phyloP scores from a whole-genome alignment of 768 basidiomycete genomes.

The Leccinellum luteum region DNA sequence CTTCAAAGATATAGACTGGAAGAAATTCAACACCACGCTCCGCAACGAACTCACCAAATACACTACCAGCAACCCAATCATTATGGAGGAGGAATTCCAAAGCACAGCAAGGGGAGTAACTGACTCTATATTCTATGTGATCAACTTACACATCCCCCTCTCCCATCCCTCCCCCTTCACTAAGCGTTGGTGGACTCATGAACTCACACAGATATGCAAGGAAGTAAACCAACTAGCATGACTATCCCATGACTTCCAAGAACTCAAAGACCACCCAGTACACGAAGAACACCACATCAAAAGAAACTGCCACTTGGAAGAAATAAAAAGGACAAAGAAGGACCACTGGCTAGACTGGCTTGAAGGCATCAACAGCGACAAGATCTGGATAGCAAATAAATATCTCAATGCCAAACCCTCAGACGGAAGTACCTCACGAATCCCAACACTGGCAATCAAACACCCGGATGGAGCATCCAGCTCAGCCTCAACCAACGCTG shows the following conservation, averaged over 20 bases:
- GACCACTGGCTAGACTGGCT: constrained; percentile 9
- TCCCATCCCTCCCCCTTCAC: background rate
- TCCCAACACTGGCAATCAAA: constrained; percentile 9
- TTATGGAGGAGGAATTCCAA: background rate
- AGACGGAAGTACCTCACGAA: background rate
- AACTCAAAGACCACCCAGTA: background rate
- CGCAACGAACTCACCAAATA: background rate
- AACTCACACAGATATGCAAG: background rate
- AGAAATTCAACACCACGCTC: background rate
- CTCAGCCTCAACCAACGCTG: background rate
- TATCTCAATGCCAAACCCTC: no score
- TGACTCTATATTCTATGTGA: background rate
- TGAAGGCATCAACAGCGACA: background rate
- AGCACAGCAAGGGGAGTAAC: background rate
- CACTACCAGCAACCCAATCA: background rate
- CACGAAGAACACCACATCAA: background rate
- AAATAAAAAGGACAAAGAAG: background rate
- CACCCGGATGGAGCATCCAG: background rate
- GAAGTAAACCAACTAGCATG: background rate
- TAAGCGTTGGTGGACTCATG: background rate
- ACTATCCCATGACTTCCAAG: background rate
- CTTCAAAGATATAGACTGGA: background rate
- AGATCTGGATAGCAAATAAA: background rate
- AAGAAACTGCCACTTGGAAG: background rate
- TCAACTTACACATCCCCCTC: background rate